Conservation (phyloP, 345 rosid genomes). For the Atalantia buxifolia region DNA sequence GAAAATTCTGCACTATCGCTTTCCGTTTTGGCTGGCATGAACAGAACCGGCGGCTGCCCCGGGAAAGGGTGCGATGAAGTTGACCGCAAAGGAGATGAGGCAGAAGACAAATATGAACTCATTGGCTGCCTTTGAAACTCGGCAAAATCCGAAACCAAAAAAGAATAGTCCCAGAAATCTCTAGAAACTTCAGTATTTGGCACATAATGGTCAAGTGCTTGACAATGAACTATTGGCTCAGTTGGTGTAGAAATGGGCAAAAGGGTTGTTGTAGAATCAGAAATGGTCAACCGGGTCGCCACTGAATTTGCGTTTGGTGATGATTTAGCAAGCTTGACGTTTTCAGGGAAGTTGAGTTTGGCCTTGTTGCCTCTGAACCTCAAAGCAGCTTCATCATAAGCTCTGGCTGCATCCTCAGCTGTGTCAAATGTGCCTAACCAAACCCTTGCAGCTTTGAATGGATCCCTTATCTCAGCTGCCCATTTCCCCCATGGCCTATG, state of each 20-base stretch:
- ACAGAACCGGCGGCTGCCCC: not conserved
- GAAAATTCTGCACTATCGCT: slow-evolving; percentile 4
- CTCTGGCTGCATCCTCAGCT: slow-evolving; percentile 83
- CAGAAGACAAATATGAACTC: slow-evolving; percentile 31
- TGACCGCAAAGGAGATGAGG: slow-evolving; percentile 22
- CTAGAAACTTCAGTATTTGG: slow-evolving; percentile 5
- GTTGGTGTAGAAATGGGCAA: slow-evolving; percentile 31
- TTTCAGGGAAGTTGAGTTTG: slow-evolving; percentile 94
- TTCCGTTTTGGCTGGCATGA: slow-evolving; percentile 8
- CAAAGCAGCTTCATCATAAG: slow-evolving; percentile 87
- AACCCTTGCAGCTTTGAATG: slow-evolving; percentile 82
- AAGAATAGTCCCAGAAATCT: slow-evolving; percentile 5
- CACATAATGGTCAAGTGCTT: not conserved
- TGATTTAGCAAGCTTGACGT: slow-evolving; percentile 46
- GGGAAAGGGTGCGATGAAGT: slow-evolving; percentile 20
- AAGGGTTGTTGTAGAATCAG: slow-evolving; percentile 32
- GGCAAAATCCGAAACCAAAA: slow-evolving; percentile 5
- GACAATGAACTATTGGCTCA: slow-evolving; percentile 24
- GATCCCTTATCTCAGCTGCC: slow-evolving; percentile 97
- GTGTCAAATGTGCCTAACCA: slow-evolving; percentile 94
- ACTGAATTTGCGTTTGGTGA: slow-evolving; percentile 16
- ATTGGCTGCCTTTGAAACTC: slow-evolving; percentile 24
- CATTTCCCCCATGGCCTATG: slow-evolving; percentile 96
- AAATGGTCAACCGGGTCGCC: slow-evolving; percentile 28
- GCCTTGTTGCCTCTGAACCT: slow-evolving; percentile 88